These are phyloP conservation scores for Neurospora sp. DNA, from an alignment of 495 filamentous ascomycete genomes.

Conservation along the genomic window DNA sequence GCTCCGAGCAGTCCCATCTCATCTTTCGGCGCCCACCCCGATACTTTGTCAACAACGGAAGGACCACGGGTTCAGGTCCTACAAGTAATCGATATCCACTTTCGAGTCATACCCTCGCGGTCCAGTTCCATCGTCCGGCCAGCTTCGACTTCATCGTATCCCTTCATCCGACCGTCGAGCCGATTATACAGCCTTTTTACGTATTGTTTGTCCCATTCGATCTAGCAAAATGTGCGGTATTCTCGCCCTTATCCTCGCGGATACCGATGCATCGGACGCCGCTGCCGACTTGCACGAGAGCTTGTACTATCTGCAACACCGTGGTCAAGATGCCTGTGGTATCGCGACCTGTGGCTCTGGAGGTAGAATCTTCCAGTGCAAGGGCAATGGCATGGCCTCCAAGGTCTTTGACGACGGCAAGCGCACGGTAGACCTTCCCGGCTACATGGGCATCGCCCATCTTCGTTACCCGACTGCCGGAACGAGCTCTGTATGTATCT, in stretches of 20 bases:
- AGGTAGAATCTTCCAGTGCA: conserved; percentile 79
- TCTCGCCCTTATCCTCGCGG: conserved; percentile 68
- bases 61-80: not conserved
- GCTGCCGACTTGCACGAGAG: conserved; percentile 75
- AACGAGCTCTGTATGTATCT: conserved; percentile 49
- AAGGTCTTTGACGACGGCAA: conserved; percentile 75
- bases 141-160: not conserved
- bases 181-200: not conserved
- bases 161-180: not conserved
- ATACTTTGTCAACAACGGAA: not conserved
- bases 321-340: conserved; percentile 89
- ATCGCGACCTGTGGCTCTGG: conserved; percentile 69
- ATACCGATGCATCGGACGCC: conserved; percentile 29
- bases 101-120: not conserved
- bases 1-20: not conserved
- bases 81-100: not conserved
- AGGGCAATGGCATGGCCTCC: conserved; percentile 85
- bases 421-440: conserved; percentile 66
- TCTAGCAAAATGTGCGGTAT: conserved; percentile 70
- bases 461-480: conserved; percentile 87
- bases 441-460: conserved; percentile 84
- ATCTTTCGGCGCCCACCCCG: not conserved
- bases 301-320: conserved; percentile 71
- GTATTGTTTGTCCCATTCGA: not conserved
- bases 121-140: not conserved